phyloP scores from a whole-genome alignment of 73 alveolate genomes.

The Uronychia setigera region DNA sequence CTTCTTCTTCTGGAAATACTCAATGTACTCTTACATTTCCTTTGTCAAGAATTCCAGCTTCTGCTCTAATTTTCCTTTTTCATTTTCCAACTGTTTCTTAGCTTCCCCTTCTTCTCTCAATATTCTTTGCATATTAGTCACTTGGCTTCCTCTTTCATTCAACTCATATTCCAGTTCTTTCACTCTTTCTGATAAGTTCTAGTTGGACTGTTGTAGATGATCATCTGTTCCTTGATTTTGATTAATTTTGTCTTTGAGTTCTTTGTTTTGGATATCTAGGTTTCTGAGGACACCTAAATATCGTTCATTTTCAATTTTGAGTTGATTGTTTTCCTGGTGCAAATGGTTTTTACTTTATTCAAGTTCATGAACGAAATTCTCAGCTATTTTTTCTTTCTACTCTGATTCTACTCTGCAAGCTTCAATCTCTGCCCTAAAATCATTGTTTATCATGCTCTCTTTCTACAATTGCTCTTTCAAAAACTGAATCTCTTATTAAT shows the following conservation, averaged over 20 bases:
- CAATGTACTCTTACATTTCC: neutral
- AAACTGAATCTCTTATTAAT: neutral
- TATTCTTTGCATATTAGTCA: no score
- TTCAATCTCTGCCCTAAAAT: neutral
- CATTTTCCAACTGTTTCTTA: neutral
- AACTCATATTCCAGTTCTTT: no score
- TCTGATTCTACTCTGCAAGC: neutral
- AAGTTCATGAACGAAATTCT: neutral
- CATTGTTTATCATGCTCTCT: neutral
- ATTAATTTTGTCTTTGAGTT: no score
- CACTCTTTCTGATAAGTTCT: no score
- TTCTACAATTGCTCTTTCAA: neutral
- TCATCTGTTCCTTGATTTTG: no score
- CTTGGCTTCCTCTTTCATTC: no score
- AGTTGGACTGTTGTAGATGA: no score
- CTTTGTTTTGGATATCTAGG: neutral
- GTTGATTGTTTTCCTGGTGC: neutral
- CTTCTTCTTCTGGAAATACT: neutral
- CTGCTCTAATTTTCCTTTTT: no score
- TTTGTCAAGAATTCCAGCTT: neutral
- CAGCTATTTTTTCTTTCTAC: neutral
- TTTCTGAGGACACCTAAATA: neutral
- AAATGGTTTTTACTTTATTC: neutral
- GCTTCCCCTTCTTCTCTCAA: neutral
- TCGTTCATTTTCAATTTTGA: neutral